A percentile compares a stretch with the other conserved stretches of the same genome.
phyloP scores from a whole-genome alignment of 805 yeast species.

The Cyberlindnera mississippiensis region DNA sequence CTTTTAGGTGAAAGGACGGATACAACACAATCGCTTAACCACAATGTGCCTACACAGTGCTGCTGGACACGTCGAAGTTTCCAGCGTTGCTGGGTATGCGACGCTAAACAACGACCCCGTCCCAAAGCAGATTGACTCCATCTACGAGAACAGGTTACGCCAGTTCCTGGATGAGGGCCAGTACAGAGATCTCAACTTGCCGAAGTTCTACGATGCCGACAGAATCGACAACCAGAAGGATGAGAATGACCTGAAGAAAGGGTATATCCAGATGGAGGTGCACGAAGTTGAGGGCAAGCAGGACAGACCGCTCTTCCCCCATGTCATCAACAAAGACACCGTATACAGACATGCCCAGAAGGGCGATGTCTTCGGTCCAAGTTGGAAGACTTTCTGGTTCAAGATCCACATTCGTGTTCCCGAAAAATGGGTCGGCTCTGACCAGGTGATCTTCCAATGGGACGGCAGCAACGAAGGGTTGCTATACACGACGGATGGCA shows the following conservation, averaged over 20 bases:
- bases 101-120: conserved; percentile 50
- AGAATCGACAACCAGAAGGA: conserved; percentile 43
- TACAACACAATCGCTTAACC: too few species aligned
- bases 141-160: conserved; percentile 68
- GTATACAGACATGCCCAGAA: conserved; percentile 55
- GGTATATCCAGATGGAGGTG: conserved; percentile 54
- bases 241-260: conserved; percentile 29
- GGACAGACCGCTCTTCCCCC: conserved; percentile 43
- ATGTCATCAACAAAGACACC: conserved; percentile 22
- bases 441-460: conserved; percentile 67
- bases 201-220: conserved; percentile 69
- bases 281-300: conserved; percentile 65
- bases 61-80: conserved; percentile 13
- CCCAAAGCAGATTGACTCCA: conserved; percentile 70
- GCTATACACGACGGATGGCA: conserved; percentile 62
- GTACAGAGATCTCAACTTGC: conserved; percentile 66
- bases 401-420: conserved; percentile 65
- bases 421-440: conserved; percentile 38
- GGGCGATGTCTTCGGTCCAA: conserved; percentile 85
- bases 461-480: conserved; percentile 86
- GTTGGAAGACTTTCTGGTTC: conserved; percentile 98
- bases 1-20: background rate
- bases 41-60: conserved; percentile 15
- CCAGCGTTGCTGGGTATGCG: conserved; percentile 30
- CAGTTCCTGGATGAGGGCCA: conserved; percentile 82